These are phyloP conservation scores for Nicotiana obtusifolia DNA, from an alignment of 257 asterid species.

Conservation along the genomic window DNA sequence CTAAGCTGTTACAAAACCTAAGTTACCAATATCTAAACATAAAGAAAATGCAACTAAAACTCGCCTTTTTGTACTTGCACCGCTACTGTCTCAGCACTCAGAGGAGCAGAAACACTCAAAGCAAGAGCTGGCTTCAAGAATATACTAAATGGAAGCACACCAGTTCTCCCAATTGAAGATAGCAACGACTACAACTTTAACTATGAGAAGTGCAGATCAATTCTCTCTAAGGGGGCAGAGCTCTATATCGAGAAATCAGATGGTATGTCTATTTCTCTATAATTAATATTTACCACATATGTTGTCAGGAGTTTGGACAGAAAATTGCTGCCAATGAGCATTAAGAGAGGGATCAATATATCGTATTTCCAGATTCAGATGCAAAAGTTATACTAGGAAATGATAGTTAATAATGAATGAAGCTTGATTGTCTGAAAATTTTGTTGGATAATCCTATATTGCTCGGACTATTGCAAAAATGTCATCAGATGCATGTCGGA, in stretches of 20 bases:
- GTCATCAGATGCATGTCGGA: too few relatives aligned
- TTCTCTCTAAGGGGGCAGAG: constrained; percentile 66
- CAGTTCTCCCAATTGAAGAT: constrained; percentile 62
- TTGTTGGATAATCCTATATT: background rate
- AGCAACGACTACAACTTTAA: constrained; percentile 43
- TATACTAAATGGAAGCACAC: constrained; percentile 56
- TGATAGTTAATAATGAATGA: background rate
- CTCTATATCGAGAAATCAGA: constrained; percentile 54
- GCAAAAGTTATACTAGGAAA: background rate
- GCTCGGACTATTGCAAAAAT: too few relatives aligned
- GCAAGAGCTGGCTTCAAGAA: constrained; percentile 55
- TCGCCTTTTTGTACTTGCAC: background rate
- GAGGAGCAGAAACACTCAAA: constrained; percentile 82
- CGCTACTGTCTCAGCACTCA: constrained; percentile 50
- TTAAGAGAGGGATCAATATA: background rate
- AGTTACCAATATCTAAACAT: background rate
- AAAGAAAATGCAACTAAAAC: background rate
- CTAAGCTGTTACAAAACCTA: background rate
- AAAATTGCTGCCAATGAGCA: background rate
- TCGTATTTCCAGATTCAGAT: background rate
- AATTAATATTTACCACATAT: background rate
- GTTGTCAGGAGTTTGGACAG: background rate
- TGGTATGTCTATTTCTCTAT: constrained; percentile 34
- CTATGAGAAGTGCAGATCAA: constrained; percentile 55
- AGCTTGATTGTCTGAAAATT: background rate